Base-by-base conservation (phyloP, 2,329 filamentous ascomycete species). In the Verticillium nonalfalfae region DNA sequence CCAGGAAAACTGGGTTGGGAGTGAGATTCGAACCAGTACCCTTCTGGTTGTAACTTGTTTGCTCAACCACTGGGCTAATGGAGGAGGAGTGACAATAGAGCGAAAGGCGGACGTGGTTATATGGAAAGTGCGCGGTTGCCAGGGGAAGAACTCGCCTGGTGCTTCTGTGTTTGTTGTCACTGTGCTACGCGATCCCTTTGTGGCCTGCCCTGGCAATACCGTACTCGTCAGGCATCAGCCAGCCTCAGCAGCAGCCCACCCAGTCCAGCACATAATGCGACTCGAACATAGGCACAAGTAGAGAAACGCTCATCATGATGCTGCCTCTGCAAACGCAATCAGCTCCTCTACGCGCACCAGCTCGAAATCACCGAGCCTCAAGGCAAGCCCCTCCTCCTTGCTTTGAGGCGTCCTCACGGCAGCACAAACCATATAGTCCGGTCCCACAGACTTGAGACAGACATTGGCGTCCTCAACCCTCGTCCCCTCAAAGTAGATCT, bases 341-440 rank as follows among this genome's bases (percentile, higher is more conserved):
- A 84, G 72, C 54, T 79, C 72, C 2, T 83, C 77, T 54, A 85
- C 63, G 39, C 73, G 67, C 21, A 85, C 60, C 57, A 71, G 67
- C 66, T 76, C 72, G 61, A 80, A 83, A 14, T 76, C 71, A 1
- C 75, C 77, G 56, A 81, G 62, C 21, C 71, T 64, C 61, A 79
- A 72, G 1, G 70, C 71, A 52, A 80, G 68, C 7, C 72, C 80
- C 11, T 73, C 73, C 57, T 72, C 71, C 60, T 73, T 73, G 1
- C 66, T 62, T 39, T 64, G 68, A 1, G 75, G 75, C 57, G 77
- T 79, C 63, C 79, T 74, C 55, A 84, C 74, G 1, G 79, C 81
- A 31, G 81, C 81, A 63, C 79, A 81, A 60, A 83, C 75, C 80
- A 85, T 85, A 71, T 79, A 85, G 56, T 83, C 79, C 10, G 70